Conservation (phyloP, 345 rosid genomes). For the Brassica juncea region DNA sequence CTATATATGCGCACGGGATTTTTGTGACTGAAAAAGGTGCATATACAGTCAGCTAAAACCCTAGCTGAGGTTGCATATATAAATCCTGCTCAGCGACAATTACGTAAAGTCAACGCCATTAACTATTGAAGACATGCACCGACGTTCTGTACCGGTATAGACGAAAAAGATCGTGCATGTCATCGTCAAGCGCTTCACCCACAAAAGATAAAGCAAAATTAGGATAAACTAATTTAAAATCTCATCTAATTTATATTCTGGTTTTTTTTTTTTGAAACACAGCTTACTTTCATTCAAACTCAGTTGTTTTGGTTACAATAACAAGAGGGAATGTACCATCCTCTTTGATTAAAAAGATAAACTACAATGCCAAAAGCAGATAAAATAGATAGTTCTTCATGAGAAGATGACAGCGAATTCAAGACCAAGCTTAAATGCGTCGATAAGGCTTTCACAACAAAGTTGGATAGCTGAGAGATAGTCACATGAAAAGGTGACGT, state of each 20-base stretch:
- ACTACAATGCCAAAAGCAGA: too few relatives aligned
- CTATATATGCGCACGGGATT: neutral
- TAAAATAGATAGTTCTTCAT: too few relatives aligned
- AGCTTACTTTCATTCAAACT: too few relatives aligned
- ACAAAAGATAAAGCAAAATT: neutral
- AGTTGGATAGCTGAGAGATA: too few relatives aligned
- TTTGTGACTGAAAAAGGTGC: neutral
- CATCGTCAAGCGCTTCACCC: conserved; percentile 11
- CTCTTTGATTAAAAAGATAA: too few relatives aligned
- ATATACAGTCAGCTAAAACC: neutral
- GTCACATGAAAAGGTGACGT: too few relatives aligned
- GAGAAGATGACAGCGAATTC: too few relatives aligned
- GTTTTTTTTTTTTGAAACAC: too few relatives aligned
- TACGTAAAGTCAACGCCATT: conserved; percentile 13
- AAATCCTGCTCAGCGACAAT: neutral
- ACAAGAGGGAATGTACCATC: too few relatives aligned
- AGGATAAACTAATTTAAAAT: neutral
- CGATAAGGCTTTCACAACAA: too few relatives aligned
- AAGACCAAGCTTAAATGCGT: too few relatives aligned
- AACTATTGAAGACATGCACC: conserved; percentile 3
- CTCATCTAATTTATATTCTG: neutral
- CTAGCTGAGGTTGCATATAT: conserved; percentile 1
- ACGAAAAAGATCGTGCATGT: neutral
- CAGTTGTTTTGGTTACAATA: too few relatives aligned
- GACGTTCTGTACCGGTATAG: conserved; percentile 7